Conservation (phyloP, 345 rosid genomes). For the Populus deltoides region DNA sequence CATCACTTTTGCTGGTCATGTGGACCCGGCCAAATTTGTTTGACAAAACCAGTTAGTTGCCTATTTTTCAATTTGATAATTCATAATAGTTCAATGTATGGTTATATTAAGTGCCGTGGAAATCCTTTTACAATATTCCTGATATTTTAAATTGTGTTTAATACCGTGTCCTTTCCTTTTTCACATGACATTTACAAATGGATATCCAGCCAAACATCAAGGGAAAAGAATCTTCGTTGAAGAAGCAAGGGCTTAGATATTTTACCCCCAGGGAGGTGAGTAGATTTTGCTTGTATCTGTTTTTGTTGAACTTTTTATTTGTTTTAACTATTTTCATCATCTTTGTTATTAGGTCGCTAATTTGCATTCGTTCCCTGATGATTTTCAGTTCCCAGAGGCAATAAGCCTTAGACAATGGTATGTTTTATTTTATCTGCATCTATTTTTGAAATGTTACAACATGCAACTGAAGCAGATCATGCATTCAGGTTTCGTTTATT, state of each 20-base stretch:
- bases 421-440: neutral
- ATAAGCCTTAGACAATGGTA: slow-evolving; percentile 81
- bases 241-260: slow-evolving; percentile 77
- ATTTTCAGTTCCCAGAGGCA: slow-evolving; percentile 66
- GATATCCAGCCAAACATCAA: slow-evolving; percentile 53
- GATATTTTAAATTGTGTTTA: neutral
- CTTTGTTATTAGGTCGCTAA: slow-evolving; percentile 66
- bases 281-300: neutral
- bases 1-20: neutral
- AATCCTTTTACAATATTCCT: neutral
- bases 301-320: neutral
- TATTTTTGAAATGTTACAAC: neutral
- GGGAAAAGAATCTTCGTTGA: slow-evolving; percentile 57
- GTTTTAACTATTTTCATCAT: neutral
- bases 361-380: slow-evolving; percentile 83
- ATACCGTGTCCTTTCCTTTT: neutral
- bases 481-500: neutral
- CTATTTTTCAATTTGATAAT: neutral
- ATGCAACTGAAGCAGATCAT: neutral
- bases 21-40: neutral
- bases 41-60: neutral
- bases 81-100: slow-evolving; percentile 1
- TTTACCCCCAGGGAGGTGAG: slow-evolving; percentile 88
- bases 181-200: slow-evolving; percentile 11
- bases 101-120: neutral